Percentiles rank a stretch among this genome's conserved stretches.
Evolutionary conservation across 2,329 filamentous ascomycete genomes (phyloP).

Genomic region (Coleophoma cylindrospora): DNA sequence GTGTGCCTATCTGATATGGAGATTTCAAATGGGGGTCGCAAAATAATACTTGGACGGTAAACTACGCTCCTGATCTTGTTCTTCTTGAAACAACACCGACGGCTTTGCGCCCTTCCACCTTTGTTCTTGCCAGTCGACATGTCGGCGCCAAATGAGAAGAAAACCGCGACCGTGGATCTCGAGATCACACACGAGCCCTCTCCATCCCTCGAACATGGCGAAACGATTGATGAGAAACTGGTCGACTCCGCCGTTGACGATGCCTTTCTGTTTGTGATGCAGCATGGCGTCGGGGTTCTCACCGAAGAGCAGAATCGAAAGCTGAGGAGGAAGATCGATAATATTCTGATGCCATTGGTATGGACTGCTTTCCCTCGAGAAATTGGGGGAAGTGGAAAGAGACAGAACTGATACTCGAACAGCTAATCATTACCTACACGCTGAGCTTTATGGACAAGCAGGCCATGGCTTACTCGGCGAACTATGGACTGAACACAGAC

Average conservation of each 20-base stretch:
- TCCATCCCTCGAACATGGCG: background rate
- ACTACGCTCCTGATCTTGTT: too few species aligned
- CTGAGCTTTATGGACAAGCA: slow-evolving; percentile 38
- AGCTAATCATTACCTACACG: background rate
- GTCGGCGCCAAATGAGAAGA: too few species aligned
- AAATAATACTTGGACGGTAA: too few species aligned
- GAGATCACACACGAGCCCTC: background rate
- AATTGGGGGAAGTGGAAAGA: too few species aligned
- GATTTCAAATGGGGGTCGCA: too few species aligned
- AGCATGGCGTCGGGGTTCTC: background rate
- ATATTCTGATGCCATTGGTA: background rate
- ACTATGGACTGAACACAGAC: slow-evolving; percentile 40
- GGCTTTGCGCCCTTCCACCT: too few species aligned
- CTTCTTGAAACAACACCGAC: too few species aligned
- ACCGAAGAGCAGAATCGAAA: background rate
- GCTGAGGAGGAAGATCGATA: slow-evolving; percentile 1
- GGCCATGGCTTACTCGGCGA: slow-evolving; percentile 34
- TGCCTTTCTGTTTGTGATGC: background rate
- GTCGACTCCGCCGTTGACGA: background rate
- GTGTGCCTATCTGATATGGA: too few species aligned
- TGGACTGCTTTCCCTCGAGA: too few species aligned
- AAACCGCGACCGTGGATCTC: background rate
- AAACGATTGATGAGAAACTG: background rate
- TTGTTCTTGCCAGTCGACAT: too few species aligned
- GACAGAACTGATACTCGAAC: too few species aligned